phyloP scores from a whole-genome alignment of 164 flowering plant species.

The Vitis rupestris region DNA sequence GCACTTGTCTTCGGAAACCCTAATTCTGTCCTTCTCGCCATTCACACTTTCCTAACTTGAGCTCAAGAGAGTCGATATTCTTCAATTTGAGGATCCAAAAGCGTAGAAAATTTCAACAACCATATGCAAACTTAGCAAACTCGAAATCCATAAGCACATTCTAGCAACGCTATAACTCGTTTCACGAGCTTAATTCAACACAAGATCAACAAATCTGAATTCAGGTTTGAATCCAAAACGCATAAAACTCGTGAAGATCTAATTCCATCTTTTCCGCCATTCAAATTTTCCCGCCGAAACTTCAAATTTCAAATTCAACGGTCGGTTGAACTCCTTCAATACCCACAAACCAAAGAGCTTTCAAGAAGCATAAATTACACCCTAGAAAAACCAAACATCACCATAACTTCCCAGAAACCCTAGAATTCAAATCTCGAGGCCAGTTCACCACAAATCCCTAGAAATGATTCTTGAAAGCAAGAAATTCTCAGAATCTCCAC shows the following conservation, averaged over 20 bases:
- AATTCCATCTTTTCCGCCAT: slow-evolving; percentile 57
- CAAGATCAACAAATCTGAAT: no score
- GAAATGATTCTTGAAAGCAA: not conserved
- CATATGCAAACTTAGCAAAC: no score
- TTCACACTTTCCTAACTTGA: slow-evolving; percentile 17
- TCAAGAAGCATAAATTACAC: not conserved
- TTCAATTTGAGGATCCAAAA: no score
- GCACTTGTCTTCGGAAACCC: slow-evolving; percentile 41
- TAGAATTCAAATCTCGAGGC: not conserved
- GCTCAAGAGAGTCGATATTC: no score
- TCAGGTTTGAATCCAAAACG: no score
- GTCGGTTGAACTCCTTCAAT: not conserved
- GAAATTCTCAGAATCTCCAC: not conserved
- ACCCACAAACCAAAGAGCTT: not conserved
- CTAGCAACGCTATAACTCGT: no score
- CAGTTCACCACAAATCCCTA: not conserved
- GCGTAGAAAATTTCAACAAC: no score
- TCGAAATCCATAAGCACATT: no score
- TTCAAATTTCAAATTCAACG: slow-evolving; percentile 4
- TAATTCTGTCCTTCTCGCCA: slow-evolving; percentile 50
- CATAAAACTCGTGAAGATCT: slow-evolving; percentile 27
- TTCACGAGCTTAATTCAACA: no score
- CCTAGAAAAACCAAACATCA: not conserved
- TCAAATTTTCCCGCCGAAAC: slow-evolving; percentile 20
- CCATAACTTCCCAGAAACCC: not conserved